Evolutionary conservation across 139 green algal genomes (phyloP).

Genomic region (Picochlorum sp.): DNA sequence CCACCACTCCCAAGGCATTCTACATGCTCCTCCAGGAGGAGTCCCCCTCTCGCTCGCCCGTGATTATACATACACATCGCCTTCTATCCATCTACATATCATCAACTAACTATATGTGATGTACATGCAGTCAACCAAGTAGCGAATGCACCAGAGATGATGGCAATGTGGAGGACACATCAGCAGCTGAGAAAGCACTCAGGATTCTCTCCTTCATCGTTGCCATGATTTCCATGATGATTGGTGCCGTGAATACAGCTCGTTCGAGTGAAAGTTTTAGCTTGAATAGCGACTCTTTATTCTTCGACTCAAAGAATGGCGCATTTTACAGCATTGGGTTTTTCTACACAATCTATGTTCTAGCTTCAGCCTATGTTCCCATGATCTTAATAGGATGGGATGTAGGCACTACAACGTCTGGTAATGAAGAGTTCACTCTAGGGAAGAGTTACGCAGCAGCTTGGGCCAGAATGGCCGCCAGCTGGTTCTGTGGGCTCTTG

Average conservation of each 20-base stretch:
- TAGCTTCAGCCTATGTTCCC: constrained; percentile 57
- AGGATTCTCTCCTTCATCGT: constrained; percentile 36
- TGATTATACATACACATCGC: too few species aligned
- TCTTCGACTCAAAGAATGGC: constrained; percentile 19
- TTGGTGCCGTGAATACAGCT: constrained; percentile 21
- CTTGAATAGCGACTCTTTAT: not conserved
- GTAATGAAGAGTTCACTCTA: constrained; percentile 30
- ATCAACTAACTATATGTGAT: too few species aligned
- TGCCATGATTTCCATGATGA: constrained; percentile 17
- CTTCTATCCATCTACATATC: too few species aligned
- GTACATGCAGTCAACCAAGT: too few species aligned
- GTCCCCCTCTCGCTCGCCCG: too few species aligned
- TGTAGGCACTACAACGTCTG: not conserved
- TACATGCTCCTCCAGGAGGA: too few species aligned
- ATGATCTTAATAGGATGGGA: constrained; percentile 56
- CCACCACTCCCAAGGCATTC: not conserved
- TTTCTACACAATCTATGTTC: constrained; percentile 64
- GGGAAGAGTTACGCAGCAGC: constrained; percentile 48
- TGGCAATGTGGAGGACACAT: too few species aligned
- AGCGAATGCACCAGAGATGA: too few species aligned
- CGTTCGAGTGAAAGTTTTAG: constrained; percentile 23
- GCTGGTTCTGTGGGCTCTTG: constrained; percentile 64
- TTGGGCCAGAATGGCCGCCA: constrained; percentile 70
- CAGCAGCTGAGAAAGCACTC: constrained; percentile 12
- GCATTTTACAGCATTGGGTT: constrained; percentile 63